Percentiles rank a stretch among this genome's conserved stretches.
Conservation (phyloP, 805 yeast species). For the Ogataea kodamae region DNA sequence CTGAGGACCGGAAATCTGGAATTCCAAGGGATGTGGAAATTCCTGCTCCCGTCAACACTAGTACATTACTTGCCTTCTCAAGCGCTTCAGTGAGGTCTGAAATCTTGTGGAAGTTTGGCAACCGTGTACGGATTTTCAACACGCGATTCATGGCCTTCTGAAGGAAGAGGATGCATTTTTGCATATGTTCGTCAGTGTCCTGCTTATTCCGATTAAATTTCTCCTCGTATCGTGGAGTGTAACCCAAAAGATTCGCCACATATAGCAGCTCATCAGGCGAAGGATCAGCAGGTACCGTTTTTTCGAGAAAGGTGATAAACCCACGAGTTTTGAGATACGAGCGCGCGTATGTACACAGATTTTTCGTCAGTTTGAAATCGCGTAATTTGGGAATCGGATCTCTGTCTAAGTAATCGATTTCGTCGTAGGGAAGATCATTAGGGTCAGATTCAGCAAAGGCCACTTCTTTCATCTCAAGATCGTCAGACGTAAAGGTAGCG, state of each 20-base stretch:
- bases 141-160: conserved; percentile 67
- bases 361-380: conserved; percentile 35
- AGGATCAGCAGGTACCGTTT: conserved; percentile 59
- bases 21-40: conserved; percentile 86
- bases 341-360: conserved; percentile 44
- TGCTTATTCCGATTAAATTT: conserved; percentile 12
- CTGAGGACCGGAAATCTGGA: conserved; percentile 88
- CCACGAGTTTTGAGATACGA: conserved; percentile 59
- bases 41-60: conserved; percentile 91
- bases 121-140: conserved; percentile 49
- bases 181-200: conserved; percentile 18
- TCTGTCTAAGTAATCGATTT: conserved; percentile 14
- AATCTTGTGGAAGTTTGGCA: conserved; percentile 51
- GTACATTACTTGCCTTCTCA: conserved; percentile 51
- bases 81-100: conserved; percentile 57
- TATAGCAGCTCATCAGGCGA: conserved; percentile 53
- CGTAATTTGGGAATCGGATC: conserved; percentile 20
- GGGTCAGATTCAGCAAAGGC: conserved; percentile 5
- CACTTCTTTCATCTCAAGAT: conserved; percentile 8
- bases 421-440: conserved; percentile 6
- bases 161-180: conserved; percentile 43
- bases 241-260: conserved; percentile 65
- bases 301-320: conserved; percentile 46
- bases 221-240: conserved; percentile 23
- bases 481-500: conserved; percentile 3